Base-by-base conservation (phyloP, 176 grass and related monocot genomes). In the Echinochloa phyllopogon region DNA sequence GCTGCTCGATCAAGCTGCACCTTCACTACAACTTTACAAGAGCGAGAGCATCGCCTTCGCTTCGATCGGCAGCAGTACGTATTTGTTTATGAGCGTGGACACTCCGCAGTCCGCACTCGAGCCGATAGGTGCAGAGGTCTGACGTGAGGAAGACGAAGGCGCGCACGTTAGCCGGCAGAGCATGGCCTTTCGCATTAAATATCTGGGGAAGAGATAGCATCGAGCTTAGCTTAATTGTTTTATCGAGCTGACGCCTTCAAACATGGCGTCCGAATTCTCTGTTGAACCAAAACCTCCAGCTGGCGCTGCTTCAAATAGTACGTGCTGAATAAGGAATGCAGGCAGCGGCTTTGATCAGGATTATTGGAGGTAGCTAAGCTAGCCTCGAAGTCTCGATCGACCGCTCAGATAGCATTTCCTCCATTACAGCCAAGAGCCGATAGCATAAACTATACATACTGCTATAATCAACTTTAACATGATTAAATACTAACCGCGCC, bases 111-210 rank as follows among this genome's bases (percentile, higher is more conserved):
- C n/a, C n/a, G 23, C 76, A 49, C 44, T 50, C 9, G 42, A 65
- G 43, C 25, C 60, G 60, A 79, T 36, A 62, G 40, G 13, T 3
- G n/a, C 21, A 10, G 62, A 52, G 37, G 56, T 25, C 45, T 90
- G 84, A 86, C 79, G 73, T 73, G 88, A 78, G 79, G 40, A 40
- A 58, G 88, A 83, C 72, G 74, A 86, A 65, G 55, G 64, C 52
- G 24, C 36, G 83, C 82, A 89, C 76, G 69, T 80, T 69, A 69
- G 43, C 71, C 78, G 23, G 45, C 73, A 72, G 78, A 59, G 36
- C 7, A 24, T 37, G 17, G 52, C 25, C n/a, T n/a, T 72, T 39
- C 21, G 6, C n/a, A 25, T 87, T 74, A 61, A 79, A 65, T 79
- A 72, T 59, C 52, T 0, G 4, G 4, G 25, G 48, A 47, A 39